Conservation (phyloP, 345 rosid species). For the Brassica incana region DNA sequence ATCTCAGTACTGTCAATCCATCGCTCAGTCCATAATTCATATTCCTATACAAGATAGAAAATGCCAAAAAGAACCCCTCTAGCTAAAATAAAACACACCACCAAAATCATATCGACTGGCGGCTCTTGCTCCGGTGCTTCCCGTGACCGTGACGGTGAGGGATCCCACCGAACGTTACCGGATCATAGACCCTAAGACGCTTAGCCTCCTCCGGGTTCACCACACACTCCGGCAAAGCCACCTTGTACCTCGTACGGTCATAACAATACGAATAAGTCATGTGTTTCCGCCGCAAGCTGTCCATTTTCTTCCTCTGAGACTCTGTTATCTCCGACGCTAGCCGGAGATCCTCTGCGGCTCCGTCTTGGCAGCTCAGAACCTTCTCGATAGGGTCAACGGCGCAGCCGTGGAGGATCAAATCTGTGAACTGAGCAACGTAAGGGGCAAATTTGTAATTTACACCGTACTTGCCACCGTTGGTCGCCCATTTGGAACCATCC, state of each 20-base stretch:
- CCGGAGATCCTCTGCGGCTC: constrained; percentile 28
- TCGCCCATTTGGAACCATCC: constrained; percentile 98
- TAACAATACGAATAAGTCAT: constrained; percentile 98
- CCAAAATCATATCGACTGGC: constrained; percentile 30
- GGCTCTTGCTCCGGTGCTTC: constrained; percentile 42
- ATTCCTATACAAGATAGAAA: constrained; percentile 29
- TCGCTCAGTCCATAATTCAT: constrained; percentile 15
- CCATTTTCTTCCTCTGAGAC: constrained; percentile 63
- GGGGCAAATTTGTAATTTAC: constrained; percentile 93
- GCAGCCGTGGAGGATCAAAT: constrained; percentile 80
- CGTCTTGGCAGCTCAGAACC: constrained; percentile 44
- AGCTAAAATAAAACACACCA: not conserved
- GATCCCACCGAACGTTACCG: constrained; percentile 71
- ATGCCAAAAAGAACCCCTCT: constrained; percentile 24
- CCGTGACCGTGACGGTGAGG: constrained; percentile 44
- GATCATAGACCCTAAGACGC: constrained; percentile 65
- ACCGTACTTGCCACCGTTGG: constrained; percentile 90
- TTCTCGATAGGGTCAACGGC: constrained; percentile 82
- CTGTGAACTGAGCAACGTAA: constrained; percentile 59
- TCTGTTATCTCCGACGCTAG: constrained; percentile 47
- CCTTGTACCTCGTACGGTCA: constrained; percentile 66
- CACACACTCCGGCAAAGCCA: constrained; percentile 67
- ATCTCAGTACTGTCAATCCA: not conserved
- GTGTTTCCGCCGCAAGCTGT: constrained; percentile 60
- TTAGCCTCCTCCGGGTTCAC: constrained; percentile 57